Evolutionary conservation across 208 protist genomes (phyloP).

Genomic region (Trypanosoma mega): DNA sequence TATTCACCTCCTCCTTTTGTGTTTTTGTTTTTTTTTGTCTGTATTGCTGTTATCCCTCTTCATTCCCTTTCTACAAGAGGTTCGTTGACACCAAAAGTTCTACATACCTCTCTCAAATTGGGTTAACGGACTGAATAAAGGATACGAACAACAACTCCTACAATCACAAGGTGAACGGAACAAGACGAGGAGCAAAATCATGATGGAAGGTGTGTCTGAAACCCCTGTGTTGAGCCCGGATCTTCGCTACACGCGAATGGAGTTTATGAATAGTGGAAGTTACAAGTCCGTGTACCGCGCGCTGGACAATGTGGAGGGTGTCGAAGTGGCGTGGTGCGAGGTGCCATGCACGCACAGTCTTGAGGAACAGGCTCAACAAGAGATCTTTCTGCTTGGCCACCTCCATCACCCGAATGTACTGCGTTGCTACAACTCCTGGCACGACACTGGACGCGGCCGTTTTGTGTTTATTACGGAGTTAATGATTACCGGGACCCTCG

Average conservation of each 20-base stretch:
- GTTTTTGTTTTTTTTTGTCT: conserved; percentile 6
- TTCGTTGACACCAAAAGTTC: too few relatives aligned
- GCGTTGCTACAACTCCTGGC: conserved; percentile 13
- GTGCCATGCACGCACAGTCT: conserved; percentile 8
- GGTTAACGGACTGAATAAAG: too few relatives aligned
- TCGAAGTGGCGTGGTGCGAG: conserved; percentile 91
- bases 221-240: neutral
- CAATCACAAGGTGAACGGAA: too few relatives aligned
- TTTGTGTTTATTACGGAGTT: conserved; percentile 37
- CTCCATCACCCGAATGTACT: conserved; percentile 29
- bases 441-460: conserved; percentile 14
- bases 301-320: conserved; percentile 66
- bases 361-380: conserved; percentile 28
- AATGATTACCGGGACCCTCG: conserved; percentile 59
- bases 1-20: conserved; percentile 18
- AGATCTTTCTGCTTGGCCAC: conserved; percentile 62
- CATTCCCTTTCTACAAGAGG: too few relatives aligned
- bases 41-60: conserved; percentile 20
- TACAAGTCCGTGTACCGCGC: conserved; percentile 48
- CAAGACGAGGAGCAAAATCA: too few relatives aligned
- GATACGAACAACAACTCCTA: too few relatives aligned
- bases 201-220: too few relatives aligned
- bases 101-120: too few relatives aligned
- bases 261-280: conserved; percentile 21
- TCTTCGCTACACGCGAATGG: neutral